Percentiles rank a stretch among this genome's conserved stretches.
Evolutionary conservation across 2,329 filamentous ascomycete species (phyloP).

Genomic region (Lecanosticta acicola): DNA sequence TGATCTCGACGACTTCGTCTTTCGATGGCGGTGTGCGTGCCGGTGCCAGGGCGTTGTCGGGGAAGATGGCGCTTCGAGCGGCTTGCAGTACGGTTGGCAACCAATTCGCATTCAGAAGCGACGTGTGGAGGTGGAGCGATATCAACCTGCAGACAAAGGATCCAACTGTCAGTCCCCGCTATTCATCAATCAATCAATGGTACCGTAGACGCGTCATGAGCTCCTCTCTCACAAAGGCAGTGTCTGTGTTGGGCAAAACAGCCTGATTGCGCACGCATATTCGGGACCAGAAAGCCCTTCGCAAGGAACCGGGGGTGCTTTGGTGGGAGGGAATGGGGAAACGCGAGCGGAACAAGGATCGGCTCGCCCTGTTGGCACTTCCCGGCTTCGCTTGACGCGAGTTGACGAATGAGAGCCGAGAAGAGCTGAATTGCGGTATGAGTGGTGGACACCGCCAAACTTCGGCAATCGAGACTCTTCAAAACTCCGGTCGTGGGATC

Average conservation of each 20-base stretch:
- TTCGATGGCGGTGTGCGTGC: constrained; percentile 56
- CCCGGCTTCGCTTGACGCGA: constrained; percentile 7
- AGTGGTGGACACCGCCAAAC: constrained; percentile 14
- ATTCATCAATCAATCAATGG: constrained; percentile 3
- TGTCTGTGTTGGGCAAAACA: constrained; percentile 14
- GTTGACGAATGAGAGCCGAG: constrained; percentile 11
- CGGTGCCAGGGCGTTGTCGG: constrained; percentile 70
- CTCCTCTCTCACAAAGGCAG: not conserved
- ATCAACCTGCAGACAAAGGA: constrained; percentile 36
- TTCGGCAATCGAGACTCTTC: constrained; percentile 12
- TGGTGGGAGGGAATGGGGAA: constrained; percentile 3
- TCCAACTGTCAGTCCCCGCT: not conserved
- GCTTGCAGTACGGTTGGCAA: constrained; percentile 54
- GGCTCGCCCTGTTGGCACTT: constrained; percentile 5
- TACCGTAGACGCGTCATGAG: not conserved
- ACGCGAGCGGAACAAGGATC: constrained; percentile 5
- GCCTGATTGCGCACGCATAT: constrained; percentile 20
- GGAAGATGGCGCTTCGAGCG: constrained; percentile 75
- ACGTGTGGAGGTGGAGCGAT: constrained; percentile 40
- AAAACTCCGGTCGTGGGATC: constrained; percentile 11
- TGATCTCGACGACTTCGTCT: constrained; percentile 57
- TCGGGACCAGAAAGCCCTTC: constrained; percentile 8
- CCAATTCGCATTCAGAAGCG: constrained; percentile 39
- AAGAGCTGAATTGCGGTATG: constrained; percentile 11
- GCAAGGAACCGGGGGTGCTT: not conserved